Conservation (phyloP, 1,139 yeast species). For the Protomyces pachydermus region DNA sequence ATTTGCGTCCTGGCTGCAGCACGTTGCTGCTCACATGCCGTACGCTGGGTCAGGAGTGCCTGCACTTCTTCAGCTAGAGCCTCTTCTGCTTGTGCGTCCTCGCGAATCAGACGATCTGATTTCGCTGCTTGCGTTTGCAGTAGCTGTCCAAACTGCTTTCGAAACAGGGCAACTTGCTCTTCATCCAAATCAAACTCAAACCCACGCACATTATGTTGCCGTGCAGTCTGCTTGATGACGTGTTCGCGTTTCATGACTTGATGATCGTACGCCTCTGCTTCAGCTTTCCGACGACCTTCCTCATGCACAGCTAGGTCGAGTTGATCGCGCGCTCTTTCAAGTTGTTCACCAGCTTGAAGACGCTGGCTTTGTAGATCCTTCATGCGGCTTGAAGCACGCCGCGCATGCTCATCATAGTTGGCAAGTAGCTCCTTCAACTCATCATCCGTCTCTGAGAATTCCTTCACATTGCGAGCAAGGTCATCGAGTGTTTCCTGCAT, state of each 20-base stretch:
- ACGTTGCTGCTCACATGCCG: conserved; percentile 46
- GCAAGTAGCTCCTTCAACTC: conserved; percentile 49
- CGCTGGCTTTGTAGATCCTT: conserved; percentile 32
- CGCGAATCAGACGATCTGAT: conserved; percentile 25
- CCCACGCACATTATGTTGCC: conserved; percentile 29
- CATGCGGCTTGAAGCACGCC: conserved; percentile 39
- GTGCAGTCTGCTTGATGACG: conserved; percentile 30
- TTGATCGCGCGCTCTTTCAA: conserved; percentile 37
- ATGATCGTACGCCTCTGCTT: conserved; percentile 42
- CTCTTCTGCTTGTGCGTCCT: conserved; percentile 33
- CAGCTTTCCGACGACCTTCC: conserved; percentile 58
- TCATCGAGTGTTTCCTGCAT: conserved; percentile 28
- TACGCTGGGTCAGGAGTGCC: conserved; percentile 40
- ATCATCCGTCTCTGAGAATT: conserved; percentile 46
- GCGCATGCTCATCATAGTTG: conserved; percentile 52
- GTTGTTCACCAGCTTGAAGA: conserved; percentile 33
- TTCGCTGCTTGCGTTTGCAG: conserved; percentile 32
- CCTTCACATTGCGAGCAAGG: conserved; percentile 6
- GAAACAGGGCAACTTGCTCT: conserved; percentile 30
- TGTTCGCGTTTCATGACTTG: conserved; percentile 37
- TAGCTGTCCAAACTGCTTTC: conserved; percentile 26
- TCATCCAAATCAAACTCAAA: conserved; percentile 29
- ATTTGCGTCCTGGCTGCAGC: conserved; percentile 43
- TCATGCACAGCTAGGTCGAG: conserved; percentile 47
- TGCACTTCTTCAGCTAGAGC: conserved; percentile 36